Evolutionary conservation across 495 filamentous ascomycete species (phyloP), one percentile per base, ranked within the genome.

Genomic region (Aspergillus nanangensis): DNA sequence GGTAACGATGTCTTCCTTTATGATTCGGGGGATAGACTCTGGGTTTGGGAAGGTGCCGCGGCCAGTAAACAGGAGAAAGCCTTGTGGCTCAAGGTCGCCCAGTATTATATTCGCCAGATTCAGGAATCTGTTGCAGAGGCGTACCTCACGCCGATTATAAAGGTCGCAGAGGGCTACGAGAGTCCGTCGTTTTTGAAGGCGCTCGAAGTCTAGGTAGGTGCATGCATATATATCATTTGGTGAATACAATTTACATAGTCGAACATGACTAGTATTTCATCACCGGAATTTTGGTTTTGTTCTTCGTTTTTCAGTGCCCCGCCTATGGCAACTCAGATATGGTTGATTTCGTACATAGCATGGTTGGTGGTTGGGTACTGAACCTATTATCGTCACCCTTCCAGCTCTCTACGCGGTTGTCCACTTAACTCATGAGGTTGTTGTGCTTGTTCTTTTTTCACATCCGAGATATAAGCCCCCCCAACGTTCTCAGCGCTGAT

Each of bases 1-100:
- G 68, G 69, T 8, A 66, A 74, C 8, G 79, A 82, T 55, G 71
- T 84, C 3, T 84, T 84, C 54, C 55, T 84, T 8, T 70, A 79
- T 37, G 78, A 82, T 33, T 61, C 55, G 9, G 77, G 77, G 5
- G 65, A 48, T 34, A 60, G 53, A 24, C 59, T 82, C 13, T 84
- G 78, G 78, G 77, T 84, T 19, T 84, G 79, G 79, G 72, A 80
- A 55, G 80, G 80, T 4, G 51, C 51, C 3, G 62, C 59, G 3
- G 79, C 79, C 2, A 82, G 79, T 57, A 63, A 55, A 32, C 49
- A 50, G 5, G 80, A 82, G 60, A 79, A 69, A 51, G 70, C 72
- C 0, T 54, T 70, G 61, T 84, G 80, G 79, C 60, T 82, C 18
- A 74, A 70, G 49, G 69, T 79, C 5, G 74, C 77, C 14, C 75